Evolutionary conservation across 2,329 filamentous ascomycete genomes (phyloP).

Genomic region (Alternaria rosae): DNA sequence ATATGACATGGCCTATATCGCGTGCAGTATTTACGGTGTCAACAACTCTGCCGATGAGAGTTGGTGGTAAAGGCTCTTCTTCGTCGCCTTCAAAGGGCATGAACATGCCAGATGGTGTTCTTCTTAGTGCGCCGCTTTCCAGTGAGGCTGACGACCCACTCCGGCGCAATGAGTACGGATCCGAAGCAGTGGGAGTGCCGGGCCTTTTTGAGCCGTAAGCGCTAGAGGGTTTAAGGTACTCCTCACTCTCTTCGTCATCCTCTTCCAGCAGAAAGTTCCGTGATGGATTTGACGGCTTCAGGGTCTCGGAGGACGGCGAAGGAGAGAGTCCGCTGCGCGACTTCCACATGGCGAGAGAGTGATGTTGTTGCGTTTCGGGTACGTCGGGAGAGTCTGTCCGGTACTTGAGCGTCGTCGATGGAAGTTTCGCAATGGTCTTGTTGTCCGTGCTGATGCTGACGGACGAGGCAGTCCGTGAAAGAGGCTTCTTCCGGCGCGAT

Average conservation of each 20-base stretch:
- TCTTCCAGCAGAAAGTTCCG: slow-evolving; percentile 70
- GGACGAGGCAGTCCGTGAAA: slow-evolving; percentile 63
- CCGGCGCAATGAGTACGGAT: slow-evolving; percentile 29
- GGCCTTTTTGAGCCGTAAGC: slow-evolving; percentile 47
- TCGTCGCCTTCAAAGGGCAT: slow-evolving; percentile 86
- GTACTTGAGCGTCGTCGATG: slow-evolving; percentile 87
- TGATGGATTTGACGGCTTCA: slow-evolving; percentile 73
- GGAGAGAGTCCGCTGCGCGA: slow-evolving; percentile 63
- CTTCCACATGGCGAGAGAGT: slow-evolving; percentile 55
- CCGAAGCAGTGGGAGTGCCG: slow-evolving; percentile 45
- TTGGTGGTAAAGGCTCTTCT: slow-evolving; percentile 61
- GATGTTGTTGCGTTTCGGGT: slow-evolving; percentile 58
- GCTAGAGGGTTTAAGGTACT: slow-evolving; percentile 54
- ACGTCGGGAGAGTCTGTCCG: slow-evolving; percentile 77
- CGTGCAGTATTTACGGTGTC: slow-evolving; percentile 75
- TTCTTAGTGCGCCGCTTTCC: slow-evolving; percentile 66
- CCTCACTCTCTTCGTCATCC: slow-evolving; percentile 57
- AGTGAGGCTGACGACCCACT: slow-evolving; percentile 25
- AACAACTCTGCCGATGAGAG: slow-evolving; percentile 79
- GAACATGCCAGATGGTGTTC: slow-evolving; percentile 88
- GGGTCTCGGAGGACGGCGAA: slow-evolving; percentile 82
- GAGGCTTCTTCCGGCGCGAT: slow-evolving; percentile 57
- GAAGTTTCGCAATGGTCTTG: slow-evolving; percentile 87
- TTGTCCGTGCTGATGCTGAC: slow-evolving; percentile 69
- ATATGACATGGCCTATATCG: slow-evolving; percentile 71